A percentile compares a stretch with the other conserved stretches of the same genome.
Evolutionary conservation across 164 flowering plant species (phyloP).

Genomic region (Cinnamomum micranthum): DNA sequence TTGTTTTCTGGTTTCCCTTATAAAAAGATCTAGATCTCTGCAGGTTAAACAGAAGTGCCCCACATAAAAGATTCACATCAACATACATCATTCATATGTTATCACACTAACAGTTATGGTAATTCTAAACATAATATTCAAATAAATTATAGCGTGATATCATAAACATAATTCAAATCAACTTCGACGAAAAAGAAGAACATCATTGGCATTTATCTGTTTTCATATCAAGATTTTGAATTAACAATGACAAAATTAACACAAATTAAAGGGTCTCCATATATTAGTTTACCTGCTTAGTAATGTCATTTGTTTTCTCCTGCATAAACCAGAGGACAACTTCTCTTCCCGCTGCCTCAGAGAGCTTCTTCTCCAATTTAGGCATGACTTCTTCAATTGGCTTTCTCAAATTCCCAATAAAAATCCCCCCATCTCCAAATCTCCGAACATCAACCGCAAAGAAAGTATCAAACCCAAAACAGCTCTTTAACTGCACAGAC

Average conservation of each 20-base stretch:
- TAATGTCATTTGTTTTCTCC: conserved; percentile 68
- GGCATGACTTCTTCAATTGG: conserved; percentile 87
- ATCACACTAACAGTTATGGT: too few relatives aligned
- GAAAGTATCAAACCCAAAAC: conserved; percentile 88
- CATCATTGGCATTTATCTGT: neutral
- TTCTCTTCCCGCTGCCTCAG: conserved; percentile 83
- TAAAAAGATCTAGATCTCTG: too few relatives aligned
- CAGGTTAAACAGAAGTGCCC: too few relatives aligned
- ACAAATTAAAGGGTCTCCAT: neutral
- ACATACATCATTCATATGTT: too few relatives aligned
- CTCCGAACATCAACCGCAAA: conserved; percentile 90
- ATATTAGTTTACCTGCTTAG: conserved; percentile 58
- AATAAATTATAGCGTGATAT: too few relatives aligned
- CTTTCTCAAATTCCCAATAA: conserved; percentile 83
- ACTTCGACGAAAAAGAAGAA: too few relatives aligned
- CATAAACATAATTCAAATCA: neutral
- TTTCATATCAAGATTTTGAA: neutral
- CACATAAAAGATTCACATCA: too few relatives aligned
- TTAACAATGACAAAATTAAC: neutral
- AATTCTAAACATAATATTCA: too few relatives aligned
- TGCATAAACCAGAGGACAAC: conserved; percentile 94
- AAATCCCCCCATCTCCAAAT: conserved; percentile 95
- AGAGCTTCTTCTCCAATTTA: conserved; percentile 73
- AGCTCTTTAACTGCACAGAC: conserved; percentile 64
- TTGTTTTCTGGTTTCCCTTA: too few relatives aligned